These are phyloP conservation scores for Trifolium repens DNA, from an alignment of 306 rosid species.

Conservation along the genomic window DNA sequence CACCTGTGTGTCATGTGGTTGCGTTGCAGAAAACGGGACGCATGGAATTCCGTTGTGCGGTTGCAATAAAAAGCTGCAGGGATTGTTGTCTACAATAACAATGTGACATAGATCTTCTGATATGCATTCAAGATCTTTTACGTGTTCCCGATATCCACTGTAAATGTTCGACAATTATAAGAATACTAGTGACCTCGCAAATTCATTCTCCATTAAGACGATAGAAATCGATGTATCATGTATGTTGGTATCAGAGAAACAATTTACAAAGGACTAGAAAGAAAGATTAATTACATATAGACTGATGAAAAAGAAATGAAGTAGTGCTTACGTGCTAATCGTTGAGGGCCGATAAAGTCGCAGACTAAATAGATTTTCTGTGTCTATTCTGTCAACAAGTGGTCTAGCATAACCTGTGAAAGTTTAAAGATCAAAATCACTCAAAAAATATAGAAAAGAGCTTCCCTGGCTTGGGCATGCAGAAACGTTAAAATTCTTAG, in stretches of 20 bases:
- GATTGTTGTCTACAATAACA: conserved; percentile 87
- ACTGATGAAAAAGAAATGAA: conserved; percentile 11
- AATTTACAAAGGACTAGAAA: conserved; percentile 10
- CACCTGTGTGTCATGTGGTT: conserved; percentile 88
- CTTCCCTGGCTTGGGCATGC: background rate
- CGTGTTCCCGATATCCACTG: conserved; percentile 82
- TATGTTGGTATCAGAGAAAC: conserved; percentile 19
- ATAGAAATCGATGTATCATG: background rate
- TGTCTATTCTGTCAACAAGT: conserved; percentile 84
- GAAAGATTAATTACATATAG: background rate
- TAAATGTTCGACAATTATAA: conserved; percentile 29
- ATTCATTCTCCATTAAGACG: background rate
- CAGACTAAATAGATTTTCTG: conserved; percentile 60
- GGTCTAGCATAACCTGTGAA: conserved; percentile 87
- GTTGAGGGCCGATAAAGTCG: conserved; percentile 91
- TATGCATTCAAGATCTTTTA: conserved; percentile 77
- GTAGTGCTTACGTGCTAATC: conserved; percentile 67
- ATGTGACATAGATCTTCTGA: conserved; percentile 65
- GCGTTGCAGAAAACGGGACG: conserved; percentile 74
- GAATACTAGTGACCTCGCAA: conserved; percentile 6
- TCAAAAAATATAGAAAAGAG: conserved; percentile 20
- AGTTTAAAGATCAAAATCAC: background rate
- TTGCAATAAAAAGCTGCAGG: conserved; percentile 86
- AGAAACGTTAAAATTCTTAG: too few relatives aligned
- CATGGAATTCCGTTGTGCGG: conserved; percentile 93